Conservation (phyloP, 306 rosid genomes). For the Lathyrus tuberosus region DNA sequence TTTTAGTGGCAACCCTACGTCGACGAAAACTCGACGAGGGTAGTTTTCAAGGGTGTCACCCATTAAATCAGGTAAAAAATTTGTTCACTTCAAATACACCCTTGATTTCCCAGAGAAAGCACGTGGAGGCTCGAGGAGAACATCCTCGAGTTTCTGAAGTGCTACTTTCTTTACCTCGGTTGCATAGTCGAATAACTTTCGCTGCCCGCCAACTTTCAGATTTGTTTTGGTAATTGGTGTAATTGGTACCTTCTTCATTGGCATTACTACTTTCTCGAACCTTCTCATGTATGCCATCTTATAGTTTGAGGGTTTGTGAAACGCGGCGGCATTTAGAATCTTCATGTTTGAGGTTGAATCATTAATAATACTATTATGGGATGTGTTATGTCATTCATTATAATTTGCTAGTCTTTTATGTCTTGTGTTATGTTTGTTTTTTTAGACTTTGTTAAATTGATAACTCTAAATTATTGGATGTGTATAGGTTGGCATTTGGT, state of each 20-base stretch:
- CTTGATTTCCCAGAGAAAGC: constrained; percentile 61
- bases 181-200: constrained; percentile 43
- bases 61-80: constrained; percentile 77
- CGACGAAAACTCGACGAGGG: constrained; percentile 70
- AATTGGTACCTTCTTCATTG: constrained; percentile 48
- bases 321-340: background rate
- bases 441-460: background rate
- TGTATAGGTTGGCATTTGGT: constrained; percentile 28
- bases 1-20: constrained; percentile 57
- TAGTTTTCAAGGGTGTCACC: constrained; percentile 74
- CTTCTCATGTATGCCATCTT: constrained; percentile 50
- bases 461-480: too few relatives aligned
- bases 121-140: constrained; percentile 82
- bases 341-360: too few relatives aligned
- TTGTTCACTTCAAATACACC: constrained; percentile 59
- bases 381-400: constrained; percentile 45
- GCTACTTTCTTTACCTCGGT: constrained; percentile 68
- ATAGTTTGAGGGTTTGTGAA: constrained; percentile 45
- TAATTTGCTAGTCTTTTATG: background rate
- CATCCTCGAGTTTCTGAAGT: constrained; percentile 69
- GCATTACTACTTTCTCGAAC: constrained; percentile 43
- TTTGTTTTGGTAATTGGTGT: background rate
- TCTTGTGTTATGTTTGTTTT: background rate
- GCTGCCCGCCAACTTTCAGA: constrained; percentile 8
- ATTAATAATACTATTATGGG: too few relatives aligned